Evolutionary conservation across 2,329 filamentous ascomycete genomes (phyloP), one percentile per base, ranked within the genome.

Genomic region (Pestalotiopsis sp.): DNA sequence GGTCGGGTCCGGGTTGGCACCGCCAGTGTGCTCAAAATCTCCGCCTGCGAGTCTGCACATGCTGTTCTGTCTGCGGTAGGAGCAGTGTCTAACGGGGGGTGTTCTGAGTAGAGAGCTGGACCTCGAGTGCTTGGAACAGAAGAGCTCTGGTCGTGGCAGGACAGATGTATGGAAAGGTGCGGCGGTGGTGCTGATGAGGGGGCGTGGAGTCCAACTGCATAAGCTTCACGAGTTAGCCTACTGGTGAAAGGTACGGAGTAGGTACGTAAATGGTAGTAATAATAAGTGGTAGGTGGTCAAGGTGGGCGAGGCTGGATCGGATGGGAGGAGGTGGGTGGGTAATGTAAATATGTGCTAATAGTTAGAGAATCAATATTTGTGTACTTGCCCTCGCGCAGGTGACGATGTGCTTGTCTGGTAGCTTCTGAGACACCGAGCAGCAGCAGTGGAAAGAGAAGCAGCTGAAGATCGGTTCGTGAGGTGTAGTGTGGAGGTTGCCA

Each of bases 11-110:
- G 90, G 86, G 72, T 87, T 83, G 75, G 85, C 88, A 74, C 87
- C 83, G 71, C 84, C 85, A 67, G 86, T 84, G 71, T 82, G 83
- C 71, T 88, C 87, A 63, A 80, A 81, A 72, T 87, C 89, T 74
- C 84, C 85, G 74, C 84, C 85, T 68, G 86, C 84, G 71, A 88
- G 83, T 79, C 87, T 89, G 82, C 92, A 93, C 90, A 95, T 95
- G 75, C 84, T 95, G 76, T 84, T 85, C 78, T 85, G 80, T 83
- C 91, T 87, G 82, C 91, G 88, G 81, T 92, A 92, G 67, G 93
- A 95, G 81, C 93, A 96, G 80, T 91, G 82, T 68, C 77, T 72
- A 39, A 75, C 69, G 66, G 70, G 74, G 58, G 74, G 68, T 59
- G 57, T 69, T 39, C 36, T 20, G 36, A 31, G 31, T 36, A 36